Base-by-base conservation (phyloP, 306 rosid species). In the Cicer bijugum region DNA sequence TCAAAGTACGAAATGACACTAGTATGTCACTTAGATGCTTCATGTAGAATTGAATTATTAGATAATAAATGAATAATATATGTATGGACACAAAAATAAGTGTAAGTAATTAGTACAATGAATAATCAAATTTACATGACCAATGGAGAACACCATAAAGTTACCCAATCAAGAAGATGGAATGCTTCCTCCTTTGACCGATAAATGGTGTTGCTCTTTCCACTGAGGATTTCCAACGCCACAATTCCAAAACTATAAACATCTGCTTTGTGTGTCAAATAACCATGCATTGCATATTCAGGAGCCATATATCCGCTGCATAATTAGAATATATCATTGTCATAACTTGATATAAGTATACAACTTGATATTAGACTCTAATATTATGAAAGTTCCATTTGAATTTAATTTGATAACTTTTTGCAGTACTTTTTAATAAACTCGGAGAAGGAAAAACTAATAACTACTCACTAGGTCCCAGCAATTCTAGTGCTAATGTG, bases 191-290 rank as follows among this genome's bases (percentile, higher is more conserved):
- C 72, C 42, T 74, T 74, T 7, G 87, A 12, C 23, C 72, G 47
- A 10, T 73, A 47, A 4, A 72, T 71, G 8, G 87, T 85, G 74
- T 88, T 88, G 69, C 66, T 74, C 48, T 66, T 82, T 63, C 69
- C 96, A 42, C 84, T 75, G 4, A 88, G 79, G 11, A 89, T 84
- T 73, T 89, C 96, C 11, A 89, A 76, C 5, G 77, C 77, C 37
- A 89, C 92, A 4, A 89, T 14, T 70, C 90, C 92, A 48, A 83
- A 89, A 67, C 91, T 89, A 48, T 89, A 89, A 6, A 85, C 90
- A 57, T 89, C 91, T 44, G 90, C 90, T 44, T 89, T 87, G 59
- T 89, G 86, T 0, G 88, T 87, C 75, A 89, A 78, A 62, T 89
- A 73, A 17, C 94, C 89, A 38, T 85, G 82, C 83, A 81, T 82